A percentile compares a stretch with the other conserved stretches of the same genome.
phyloP scores from a whole-genome alignment of 352 stramenopile genomes.

The Pythium sp. region DNA sequence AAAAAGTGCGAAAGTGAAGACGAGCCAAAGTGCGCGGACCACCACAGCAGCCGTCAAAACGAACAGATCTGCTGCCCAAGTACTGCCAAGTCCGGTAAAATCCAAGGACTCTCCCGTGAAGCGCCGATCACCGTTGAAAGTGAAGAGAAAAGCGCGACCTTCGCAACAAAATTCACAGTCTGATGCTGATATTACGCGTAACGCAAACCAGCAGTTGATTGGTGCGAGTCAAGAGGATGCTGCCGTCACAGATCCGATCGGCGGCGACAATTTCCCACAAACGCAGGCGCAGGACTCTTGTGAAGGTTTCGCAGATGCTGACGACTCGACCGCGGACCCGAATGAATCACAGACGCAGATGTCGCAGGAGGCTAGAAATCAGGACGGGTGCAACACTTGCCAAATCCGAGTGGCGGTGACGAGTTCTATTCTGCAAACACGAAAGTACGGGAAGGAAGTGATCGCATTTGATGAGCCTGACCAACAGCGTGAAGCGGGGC shows the following conservation, averaged over 20 bases:
- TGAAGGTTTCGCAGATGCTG: slow-evolving; percentile 4
- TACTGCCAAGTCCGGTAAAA: background rate
- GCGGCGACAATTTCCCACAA: background rate
- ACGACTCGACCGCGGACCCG: background rate
- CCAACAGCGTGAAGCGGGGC: background rate
- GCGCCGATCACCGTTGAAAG: background rate
- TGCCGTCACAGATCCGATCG: background rate
- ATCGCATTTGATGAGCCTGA: background rate
- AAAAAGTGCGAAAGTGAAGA: background rate
- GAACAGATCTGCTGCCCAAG: background rate
- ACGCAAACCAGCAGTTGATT: background rate
- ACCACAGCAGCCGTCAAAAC: background rate
- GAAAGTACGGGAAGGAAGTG: background rate
- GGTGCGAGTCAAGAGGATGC: background rate
- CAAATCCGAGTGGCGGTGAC: background rate
- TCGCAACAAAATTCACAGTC: slow-evolving; percentile 1
- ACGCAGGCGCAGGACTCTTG: slow-evolving; percentile 11
- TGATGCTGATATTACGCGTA: background rate
- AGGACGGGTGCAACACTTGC: background rate
- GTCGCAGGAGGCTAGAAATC: background rate
- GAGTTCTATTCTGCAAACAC: background rate
- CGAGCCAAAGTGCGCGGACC: background rate
- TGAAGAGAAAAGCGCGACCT: background rate
- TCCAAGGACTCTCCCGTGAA: background rate
- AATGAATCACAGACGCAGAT: slow-evolving; percentile 10